Evolutionary conservation across 768 basidiomycete species (phyloP), one percentile per base, ranked within the genome.

Genomic region (Termitomyces bulborhizus): DNA sequence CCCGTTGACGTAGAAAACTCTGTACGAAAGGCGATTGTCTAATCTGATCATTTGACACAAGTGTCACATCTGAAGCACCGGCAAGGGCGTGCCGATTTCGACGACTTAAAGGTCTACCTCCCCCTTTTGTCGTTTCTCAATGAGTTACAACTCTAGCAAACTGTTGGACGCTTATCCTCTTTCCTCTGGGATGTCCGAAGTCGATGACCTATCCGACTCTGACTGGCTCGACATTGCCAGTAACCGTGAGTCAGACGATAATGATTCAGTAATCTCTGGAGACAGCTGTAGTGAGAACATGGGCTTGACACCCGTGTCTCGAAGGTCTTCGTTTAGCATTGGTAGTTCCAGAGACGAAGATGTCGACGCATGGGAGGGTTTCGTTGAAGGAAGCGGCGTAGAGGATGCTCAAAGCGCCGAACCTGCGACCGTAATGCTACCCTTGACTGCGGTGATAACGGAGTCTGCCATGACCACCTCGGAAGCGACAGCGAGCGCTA

Each of bases 181-280:
- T 57, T 71, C 72, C 59, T 73, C 74, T 53, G 65, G 65, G 58
- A 73, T 81, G 68, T 81, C 85, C 62, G 88, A 89, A 66, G 66
- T 77, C 60, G 87, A 86, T 66, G 80, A 69, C 58, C 68, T 82
- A 58, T 90, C 88, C 39, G 89, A 91, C 73, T 88, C 86, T 31
- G 89, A 91, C 69, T 91, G 89, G 89, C 84, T 88, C 64, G 88
- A 90, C 63, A 78, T 91, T 61, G 73, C 85, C 31, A 84, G 82
- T 64, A 82, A 79, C 66, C 81, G 80, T 61, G 82, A 82, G 53
- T 87, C 86, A 36, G 86, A 86, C 64, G 82, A 85, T 71, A 82
- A 81, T 67, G 85, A 86, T 64, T 88, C 86, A 53, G 69, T 83
- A 66, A 79, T 73, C 60, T 82, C 83, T 60, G 73, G 75, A 59